These are phyloP conservation scores for Sclerospora graminicola DNA, from an alignment of 352 stramenopile genomes.

Conservation along the genomic window DNA sequence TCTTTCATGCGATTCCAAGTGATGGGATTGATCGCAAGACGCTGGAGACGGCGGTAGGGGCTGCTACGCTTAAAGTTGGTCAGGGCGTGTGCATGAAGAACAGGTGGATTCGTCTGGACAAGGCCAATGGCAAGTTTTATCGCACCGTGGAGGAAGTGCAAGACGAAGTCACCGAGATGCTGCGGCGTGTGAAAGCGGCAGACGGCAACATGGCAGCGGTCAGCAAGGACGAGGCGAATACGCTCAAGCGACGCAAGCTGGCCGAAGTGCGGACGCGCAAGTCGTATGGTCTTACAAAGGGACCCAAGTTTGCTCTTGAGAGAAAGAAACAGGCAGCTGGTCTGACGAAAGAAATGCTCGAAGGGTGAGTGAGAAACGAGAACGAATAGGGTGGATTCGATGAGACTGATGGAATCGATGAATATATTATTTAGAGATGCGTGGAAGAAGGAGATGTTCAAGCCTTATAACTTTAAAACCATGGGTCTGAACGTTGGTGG, in stretches of 20 bases:
- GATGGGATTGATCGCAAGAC: slow-evolving; percentile 60
- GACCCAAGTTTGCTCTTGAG: slow-evolving; percentile 87
- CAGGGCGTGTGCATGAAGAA: slow-evolving; percentile 97
- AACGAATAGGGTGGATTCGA: not conserved
- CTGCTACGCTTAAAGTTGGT: slow-evolving; percentile 90
- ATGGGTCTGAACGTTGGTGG: slow-evolving; percentile 89
- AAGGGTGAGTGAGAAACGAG: slow-evolving; percentile 43
- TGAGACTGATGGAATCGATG: slow-evolving; percentile 3
- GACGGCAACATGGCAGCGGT: slow-evolving; percentile 57
- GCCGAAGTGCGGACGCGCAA: slow-evolving; percentile 84
- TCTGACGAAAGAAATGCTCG: slow-evolving; percentile 98
- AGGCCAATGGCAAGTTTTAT: slow-evolving; percentile 80
- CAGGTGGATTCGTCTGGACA: slow-evolving; percentile 94
- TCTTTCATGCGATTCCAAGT: slow-evolving; percentile 74
- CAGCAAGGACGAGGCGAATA: slow-evolving; percentile 62
- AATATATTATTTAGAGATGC: slow-evolving; percentile 38
- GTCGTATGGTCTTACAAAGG: slow-evolving; percentile 91
- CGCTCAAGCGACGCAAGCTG: slow-evolving; percentile 77
- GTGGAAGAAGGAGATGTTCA: slow-evolving; percentile 96
- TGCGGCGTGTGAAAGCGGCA: slow-evolving; percentile 68
- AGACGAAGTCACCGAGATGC: slow-evolving; percentile 75
- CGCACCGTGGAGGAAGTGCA: slow-evolving; percentile 53
- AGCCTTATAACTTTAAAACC: slow-evolving; percentile 98
- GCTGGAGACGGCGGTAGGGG: slow-evolving; percentile 77
- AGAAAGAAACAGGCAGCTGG: slow-evolving; percentile 95